These are phyloP conservation scores for Nicotiana knightiana DNA, from an alignment of 257 asterid species.

Conservation along the genomic window DNA sequence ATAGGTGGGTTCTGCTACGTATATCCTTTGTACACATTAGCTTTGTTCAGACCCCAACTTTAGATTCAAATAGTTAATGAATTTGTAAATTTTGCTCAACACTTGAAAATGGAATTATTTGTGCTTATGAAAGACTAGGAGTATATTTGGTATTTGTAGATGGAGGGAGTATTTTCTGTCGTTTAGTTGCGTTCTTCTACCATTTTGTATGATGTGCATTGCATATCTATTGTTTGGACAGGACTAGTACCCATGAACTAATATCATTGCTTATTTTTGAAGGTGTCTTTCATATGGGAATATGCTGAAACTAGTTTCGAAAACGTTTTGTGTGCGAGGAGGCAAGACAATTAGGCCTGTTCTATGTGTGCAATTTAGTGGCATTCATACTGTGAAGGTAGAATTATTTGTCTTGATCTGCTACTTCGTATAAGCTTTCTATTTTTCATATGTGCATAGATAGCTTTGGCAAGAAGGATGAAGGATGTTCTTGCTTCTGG, in stretches of 20 bases:
- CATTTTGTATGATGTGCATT: background rate
- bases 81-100: background rate
- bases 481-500: background rate
- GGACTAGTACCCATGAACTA: background rate
- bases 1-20: background rate
- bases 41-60: background rate
- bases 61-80: background rate
- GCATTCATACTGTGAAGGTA: conserved; percentile 57
- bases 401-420: background rate
- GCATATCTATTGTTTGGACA: background rate
- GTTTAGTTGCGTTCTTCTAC: background rate
- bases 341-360: conserved; percentile 32
- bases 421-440: background rate
- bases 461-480: background rate
- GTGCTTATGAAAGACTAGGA: background rate
- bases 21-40: background rate
- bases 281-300: conserved; percentile 4
- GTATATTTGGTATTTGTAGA: background rate
- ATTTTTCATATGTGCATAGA: background rate
- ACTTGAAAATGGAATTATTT: background rate
- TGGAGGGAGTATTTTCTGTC: background rate
- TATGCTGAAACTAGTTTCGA: conserved; percentile 54
- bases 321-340: conserved; percentile 31
- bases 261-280: background rate
- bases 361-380: conserved; percentile 27